A percentile compares a stretch with the other conserved stretches of the same genome.
Evolutionary conservation across 805 yeast genomes (phyloP).

Genomic region (Myxozyma neotropica): DNA sequence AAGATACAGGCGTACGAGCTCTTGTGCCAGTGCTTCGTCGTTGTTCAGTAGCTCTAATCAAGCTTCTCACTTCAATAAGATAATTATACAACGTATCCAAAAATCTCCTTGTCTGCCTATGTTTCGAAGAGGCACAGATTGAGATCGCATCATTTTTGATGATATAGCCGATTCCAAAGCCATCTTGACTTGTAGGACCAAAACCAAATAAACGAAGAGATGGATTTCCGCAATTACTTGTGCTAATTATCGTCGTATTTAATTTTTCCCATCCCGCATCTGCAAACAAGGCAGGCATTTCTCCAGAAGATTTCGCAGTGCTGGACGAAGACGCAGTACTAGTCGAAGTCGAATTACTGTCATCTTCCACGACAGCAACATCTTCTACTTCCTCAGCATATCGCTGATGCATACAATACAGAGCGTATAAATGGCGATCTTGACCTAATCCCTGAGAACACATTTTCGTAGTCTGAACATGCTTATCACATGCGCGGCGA

Average conservation of each 20-base stretch:
- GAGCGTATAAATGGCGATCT: conserved; percentile 86
- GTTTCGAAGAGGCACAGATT: conserved; percentile 82
- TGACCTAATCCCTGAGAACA: conserved; percentile 84
- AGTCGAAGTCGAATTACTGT: conserved; percentile 5
- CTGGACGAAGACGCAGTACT: neutral
- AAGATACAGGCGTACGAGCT: conserved; percentile 35
- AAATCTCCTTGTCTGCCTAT: conserved; percentile 81
- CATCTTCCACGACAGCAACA: conserved; percentile 24
- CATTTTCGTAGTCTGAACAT: conserved; percentile 64
- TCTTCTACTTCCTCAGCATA: conserved; percentile 39
- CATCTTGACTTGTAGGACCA: conserved; percentile 87
- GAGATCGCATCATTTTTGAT: conserved; percentile 78
- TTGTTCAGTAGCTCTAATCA: conserved; percentile 41
- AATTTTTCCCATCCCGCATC: conserved; percentile 87
- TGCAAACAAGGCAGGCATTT: conserved; percentile 73
- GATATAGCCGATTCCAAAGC: conserved; percentile 91
- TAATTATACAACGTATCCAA: conserved; percentile 67
- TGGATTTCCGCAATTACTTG: conserved; percentile 91
- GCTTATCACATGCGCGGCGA: conserved; percentile 70
- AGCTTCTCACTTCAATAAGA: conserved; percentile 57
- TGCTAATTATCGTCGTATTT: conserved; percentile 76
- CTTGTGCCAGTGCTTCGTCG: conserved; percentile 31
- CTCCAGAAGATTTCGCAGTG: conserved; percentile 29
- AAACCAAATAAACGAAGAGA: conserved; percentile 85
- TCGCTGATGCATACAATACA: conserved; percentile 81